Conservation (phyloP, 768 basidiomycete genomes). For the Mrakia frigida region DNA sequence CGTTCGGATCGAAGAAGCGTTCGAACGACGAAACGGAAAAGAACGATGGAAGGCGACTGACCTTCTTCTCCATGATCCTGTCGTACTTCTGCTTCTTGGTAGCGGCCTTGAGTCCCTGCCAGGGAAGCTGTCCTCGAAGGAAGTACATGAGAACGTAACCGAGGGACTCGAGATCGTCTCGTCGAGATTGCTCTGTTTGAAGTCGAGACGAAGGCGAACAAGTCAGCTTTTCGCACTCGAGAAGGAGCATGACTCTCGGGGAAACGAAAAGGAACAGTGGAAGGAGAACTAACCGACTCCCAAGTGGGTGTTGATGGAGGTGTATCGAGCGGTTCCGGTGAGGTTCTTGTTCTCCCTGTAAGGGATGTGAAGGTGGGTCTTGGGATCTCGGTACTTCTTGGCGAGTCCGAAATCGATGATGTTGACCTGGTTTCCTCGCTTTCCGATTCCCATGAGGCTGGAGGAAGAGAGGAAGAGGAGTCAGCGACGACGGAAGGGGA, state of each 20-base stretch:
- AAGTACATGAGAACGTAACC: slow-evolving; percentile 99
- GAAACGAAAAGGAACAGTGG: neutral
- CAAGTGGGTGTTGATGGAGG: slow-evolving; percentile 97
- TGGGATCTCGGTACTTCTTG: slow-evolving; percentile 99
- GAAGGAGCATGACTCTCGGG: neutral
- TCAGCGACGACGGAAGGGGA: neutral
- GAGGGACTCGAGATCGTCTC: slow-evolving; percentile 95
- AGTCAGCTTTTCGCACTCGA: neutral
- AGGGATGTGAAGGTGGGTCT: slow-evolving; percentile 98
- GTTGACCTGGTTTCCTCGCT: slow-evolving; percentile 98
- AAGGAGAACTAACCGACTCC: slow-evolving; percentile 55
- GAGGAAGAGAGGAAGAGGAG: neutral
- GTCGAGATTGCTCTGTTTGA: slow-evolving; percentile 71
- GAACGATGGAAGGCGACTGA: slow-evolving; percentile 51
- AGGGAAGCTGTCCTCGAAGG: slow-evolving; percentile 93
- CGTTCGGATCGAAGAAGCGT: too few species aligned
- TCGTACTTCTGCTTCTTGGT: slow-evolving; percentile 99
- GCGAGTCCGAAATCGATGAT: slow-evolving; percentile 95
- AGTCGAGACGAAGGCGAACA: neutral
- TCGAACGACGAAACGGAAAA: neutral
- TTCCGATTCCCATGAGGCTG: slow-evolving; percentile 91
- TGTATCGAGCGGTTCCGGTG: slow-evolving; percentile 97
- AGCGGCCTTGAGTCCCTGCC: slow-evolving; percentile 99
- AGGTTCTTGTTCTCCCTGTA: slow-evolving; percentile 99
- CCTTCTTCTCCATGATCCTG: slow-evolving; percentile 99